A percentile compares a stretch with the other conserved stretches of the same genome.
Evolutionary conservation across 2,329 filamentous ascomycete genomes (phyloP).

Genomic region (Arthrinium phaeospermum): DNA sequence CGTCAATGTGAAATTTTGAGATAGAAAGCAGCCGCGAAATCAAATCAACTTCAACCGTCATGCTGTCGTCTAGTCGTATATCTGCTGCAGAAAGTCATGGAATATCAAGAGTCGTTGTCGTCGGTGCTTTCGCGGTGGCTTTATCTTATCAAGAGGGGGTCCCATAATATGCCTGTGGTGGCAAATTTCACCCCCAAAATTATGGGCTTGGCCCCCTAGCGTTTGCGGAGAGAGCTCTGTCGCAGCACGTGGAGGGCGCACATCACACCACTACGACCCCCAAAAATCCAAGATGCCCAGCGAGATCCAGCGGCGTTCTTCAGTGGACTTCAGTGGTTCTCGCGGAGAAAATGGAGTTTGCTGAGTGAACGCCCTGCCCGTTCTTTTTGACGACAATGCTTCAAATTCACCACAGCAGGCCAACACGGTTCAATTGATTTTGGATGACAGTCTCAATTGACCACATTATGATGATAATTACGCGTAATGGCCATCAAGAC

Average conservation of each 20-base stretch:
- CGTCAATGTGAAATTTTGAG: too few relatives aligned
- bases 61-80: neutral
- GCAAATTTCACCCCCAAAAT: neutral
- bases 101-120: neutral
- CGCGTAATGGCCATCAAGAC: neutral
- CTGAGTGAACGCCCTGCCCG: neutral
- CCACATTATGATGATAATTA: too few relatives aligned
- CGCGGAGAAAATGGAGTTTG: conserved; percentile 1
- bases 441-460: neutral
- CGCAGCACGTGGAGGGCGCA: neutral
- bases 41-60: neutral
- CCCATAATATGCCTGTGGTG: neutral
- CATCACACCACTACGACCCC: neutral
- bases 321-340: conserved; percentile 15
- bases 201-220: conserved; percentile 1
- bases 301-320: conserved; percentile 13
- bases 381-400: conserved; percentile 7
- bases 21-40: neutral
- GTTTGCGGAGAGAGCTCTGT: conserved; percentile 8
- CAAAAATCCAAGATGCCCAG: neutral
- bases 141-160: conserved; percentile 1
- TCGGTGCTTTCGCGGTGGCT: neutral
- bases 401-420: neutral
- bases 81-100: neutral
- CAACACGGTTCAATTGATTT: neutral